Conservation (phyloP, 495 filamentous ascomycete genomes). For the Evansstolkia leycettana region DNA sequence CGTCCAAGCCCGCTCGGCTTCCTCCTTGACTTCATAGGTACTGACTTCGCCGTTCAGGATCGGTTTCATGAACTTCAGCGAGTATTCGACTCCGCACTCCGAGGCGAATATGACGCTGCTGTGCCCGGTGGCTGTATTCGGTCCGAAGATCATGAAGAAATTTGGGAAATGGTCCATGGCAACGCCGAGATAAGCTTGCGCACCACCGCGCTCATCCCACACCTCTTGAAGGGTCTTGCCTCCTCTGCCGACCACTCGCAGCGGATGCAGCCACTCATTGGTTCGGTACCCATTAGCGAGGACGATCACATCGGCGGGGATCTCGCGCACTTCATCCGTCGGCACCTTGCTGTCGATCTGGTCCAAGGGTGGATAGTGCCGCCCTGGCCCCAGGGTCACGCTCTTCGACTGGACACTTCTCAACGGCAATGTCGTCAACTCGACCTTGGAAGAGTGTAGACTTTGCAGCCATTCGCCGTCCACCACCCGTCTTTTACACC, state of each 20-base stretch:
- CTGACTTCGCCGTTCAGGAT: constrained; percentile 27
- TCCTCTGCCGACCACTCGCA: constrained; percentile 29
- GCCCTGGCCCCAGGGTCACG: constrained; percentile 41
- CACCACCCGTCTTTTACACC: constrained; percentile 50
- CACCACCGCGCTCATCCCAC: constrained; percentile 46
- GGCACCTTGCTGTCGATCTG: constrained; percentile 12
- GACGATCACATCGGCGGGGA: constrained; percentile 47
- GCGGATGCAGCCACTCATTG: constrained; percentile 24
- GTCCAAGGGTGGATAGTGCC: constrained; percentile 28
- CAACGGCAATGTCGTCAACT: constrained; percentile 44
- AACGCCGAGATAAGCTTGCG: constrained; percentile 51
- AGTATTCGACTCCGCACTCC: constrained; percentile 47
- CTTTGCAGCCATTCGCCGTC: constrained; percentile 43
- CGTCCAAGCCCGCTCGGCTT: constrained; percentile 43
- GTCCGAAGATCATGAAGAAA: constrained; percentile 56
- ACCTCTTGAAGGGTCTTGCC: constrained; percentile 38
- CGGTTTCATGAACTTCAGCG: constrained; percentile 27
- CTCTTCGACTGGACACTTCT: constrained; percentile 33
- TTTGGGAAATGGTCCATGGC: constrained; percentile 57
- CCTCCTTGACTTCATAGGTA: constrained; percentile 34
- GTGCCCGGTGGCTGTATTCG: constrained; percentile 55
- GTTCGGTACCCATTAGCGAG: constrained; percentile 47
- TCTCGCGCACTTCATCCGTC: constrained; percentile 21
- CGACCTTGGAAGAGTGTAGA: constrained; percentile 40
- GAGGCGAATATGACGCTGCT: constrained; percentile 45